These are phyloP conservation scores for Colletotrichum tropicicola DNA, from an alignment of 2,329 filamentous ascomycete species.

Conservation along the genomic window DNA sequence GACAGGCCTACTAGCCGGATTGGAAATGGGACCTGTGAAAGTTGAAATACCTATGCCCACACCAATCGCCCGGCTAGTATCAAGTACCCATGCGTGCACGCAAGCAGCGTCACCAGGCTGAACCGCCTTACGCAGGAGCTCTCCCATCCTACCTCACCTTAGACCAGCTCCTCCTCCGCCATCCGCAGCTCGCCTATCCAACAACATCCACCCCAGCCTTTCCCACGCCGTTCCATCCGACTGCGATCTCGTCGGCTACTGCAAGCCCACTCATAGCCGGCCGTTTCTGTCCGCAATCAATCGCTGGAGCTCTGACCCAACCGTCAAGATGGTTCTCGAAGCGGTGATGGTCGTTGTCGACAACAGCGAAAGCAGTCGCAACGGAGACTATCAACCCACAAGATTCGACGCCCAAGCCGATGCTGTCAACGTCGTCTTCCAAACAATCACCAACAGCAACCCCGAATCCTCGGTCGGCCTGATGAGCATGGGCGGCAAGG, in stretches of 20 bases:
- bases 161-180: constrained; percentile 31
- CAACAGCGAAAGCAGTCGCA: constrained; percentile 98
- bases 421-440: constrained; percentile 94
- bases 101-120: constrained; percentile 47
- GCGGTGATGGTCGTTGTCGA: constrained; percentile 99
- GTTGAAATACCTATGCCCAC: too few relatives aligned
- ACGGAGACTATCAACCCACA: constrained; percentile 91
- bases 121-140: constrained; percentile 52
- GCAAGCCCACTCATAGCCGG: neutral
- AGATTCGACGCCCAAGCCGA: constrained; percentile 97
- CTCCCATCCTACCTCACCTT: constrained; percentile 28
- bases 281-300: neutral
- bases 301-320: constrained; percentile 30
- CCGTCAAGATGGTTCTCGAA: constrained; percentile 92
- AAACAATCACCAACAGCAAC: constrained; percentile 93
- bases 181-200: constrained; percentile 27
- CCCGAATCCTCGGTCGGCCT: constrained; percentile 96
- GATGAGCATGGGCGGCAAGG: constrained; percentile 98
- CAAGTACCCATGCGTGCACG: constrained; percentile 13
- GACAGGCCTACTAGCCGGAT: too few relatives aligned
- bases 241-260: neutral
- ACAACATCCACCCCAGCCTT: constrained; percentile 2
- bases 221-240: neutral
- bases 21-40: too few relatives aligned
- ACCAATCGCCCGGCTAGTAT: too few relatives aligned